phyloP scores from a whole-genome alignment of 2,329 filamentous ascomycete genomes.

The Polytolypa hystricis region DNA sequence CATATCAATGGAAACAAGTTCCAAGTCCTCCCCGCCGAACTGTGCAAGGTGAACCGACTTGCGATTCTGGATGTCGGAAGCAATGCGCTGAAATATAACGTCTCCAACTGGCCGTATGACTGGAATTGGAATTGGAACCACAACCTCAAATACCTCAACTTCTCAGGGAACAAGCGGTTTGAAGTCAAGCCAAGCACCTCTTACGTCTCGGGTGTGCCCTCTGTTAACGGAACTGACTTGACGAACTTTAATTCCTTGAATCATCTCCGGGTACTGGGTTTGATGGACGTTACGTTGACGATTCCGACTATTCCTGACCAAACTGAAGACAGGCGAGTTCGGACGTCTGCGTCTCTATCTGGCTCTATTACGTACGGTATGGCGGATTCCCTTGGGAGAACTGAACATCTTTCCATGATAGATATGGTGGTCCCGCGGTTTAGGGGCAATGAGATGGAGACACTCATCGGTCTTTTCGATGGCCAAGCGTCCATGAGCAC shows the following conservation, averaged over 20 bases:
- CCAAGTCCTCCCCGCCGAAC: slow-evolving; percentile 86
- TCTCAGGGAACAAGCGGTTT: slow-evolving; percentile 91
- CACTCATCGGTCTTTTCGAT: slow-evolving; percentile 89
- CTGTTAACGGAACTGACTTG: slow-evolving; percentile 53
- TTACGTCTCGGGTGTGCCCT: slow-evolving; percentile 39
- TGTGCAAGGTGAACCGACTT: slow-evolving; percentile 86
- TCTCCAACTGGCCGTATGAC: slow-evolving; percentile 96
- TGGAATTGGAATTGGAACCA: slow-evolving; percentile 99
- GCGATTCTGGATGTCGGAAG: slow-evolving; percentile 88
- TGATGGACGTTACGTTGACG: slow-evolving; percentile 97
- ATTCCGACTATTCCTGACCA: slow-evolving; percentile 90
- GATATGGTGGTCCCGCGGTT: slow-evolving; percentile 92
- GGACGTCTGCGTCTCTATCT: slow-evolving; percentile 90
- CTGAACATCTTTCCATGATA: slow-evolving; percentile 89
- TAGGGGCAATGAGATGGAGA: slow-evolving; percentile 80
- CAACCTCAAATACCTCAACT: slow-evolving; percentile 85
- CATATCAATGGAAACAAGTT: slow-evolving; percentile 98
- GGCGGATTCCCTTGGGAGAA: slow-evolving; percentile 86
- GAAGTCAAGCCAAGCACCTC: slow-evolving; percentile 67
- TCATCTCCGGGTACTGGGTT: slow-evolving; percentile 74
- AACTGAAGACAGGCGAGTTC: slow-evolving; percentile 84
- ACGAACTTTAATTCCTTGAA: slow-evolving; percentile 81
- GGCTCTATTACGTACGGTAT: slow-evolving; percentile 91
- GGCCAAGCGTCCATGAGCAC: slow-evolving; percentile 79
- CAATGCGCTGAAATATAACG: slow-evolving; percentile 95